Conservation (phyloP, 768 basidiomycete species). For the Hypholoma sublateritium region DNA sequence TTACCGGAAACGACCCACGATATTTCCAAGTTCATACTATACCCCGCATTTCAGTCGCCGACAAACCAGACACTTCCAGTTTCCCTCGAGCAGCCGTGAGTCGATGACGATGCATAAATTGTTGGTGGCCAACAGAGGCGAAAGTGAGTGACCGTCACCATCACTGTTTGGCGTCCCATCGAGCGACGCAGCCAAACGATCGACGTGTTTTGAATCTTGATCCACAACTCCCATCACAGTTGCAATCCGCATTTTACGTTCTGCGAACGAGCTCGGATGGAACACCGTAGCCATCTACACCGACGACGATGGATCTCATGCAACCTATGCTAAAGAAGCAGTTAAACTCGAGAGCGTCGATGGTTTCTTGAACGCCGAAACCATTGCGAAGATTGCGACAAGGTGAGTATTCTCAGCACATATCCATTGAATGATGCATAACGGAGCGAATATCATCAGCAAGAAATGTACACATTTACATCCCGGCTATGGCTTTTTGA, state of each 20-base stretch:
- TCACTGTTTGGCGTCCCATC: conserved; percentile 9
- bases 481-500: conserved; percentile 81
- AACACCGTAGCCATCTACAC: conserved; percentile 87
- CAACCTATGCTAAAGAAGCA: conserved; percentile 80
- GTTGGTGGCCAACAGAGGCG: conserved; percentile 76
- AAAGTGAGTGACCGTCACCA: conserved; percentile 38
- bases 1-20: conserved; percentile 14
- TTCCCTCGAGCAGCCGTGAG: not conserved
- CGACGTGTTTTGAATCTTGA: not conserved
- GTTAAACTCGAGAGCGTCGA: conserved; percentile 82
- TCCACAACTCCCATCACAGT: conserved; percentile 39
- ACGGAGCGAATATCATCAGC: conserved; percentile 15
- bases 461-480: conserved; percentile 37
- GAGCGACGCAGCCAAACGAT: no score
- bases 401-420: conserved; percentile 16
- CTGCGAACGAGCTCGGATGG: conserved; percentile 86
- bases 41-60: not conserved
- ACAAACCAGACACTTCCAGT: not conserved
- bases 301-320: conserved; percentile 78
- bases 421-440: not conserved
- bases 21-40: not conserved
- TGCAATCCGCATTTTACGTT: conserved; percentile 86
- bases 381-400: conserved; percentile 28
- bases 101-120: conserved; percentile 51
- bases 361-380: conserved; percentile 32